Percentiles rank a stretch among this genome's conserved stretches.
phyloP scores from a whole-genome alignment of 2,329 filamentous ascomycete genomes.

The Gyromitra esculenta region DNA sequence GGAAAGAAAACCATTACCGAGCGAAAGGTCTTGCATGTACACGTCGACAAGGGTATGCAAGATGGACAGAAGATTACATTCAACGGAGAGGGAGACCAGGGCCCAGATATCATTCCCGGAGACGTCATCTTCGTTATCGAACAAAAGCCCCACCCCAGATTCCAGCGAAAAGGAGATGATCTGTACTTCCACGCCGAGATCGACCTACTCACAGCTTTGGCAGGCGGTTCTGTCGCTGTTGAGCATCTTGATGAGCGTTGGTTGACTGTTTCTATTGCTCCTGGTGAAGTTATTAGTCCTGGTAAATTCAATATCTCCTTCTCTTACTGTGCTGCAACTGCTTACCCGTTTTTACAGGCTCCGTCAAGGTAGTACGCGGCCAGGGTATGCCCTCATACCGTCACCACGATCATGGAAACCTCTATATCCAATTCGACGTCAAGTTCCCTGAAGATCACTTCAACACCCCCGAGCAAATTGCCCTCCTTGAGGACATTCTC shows the following conservation, averaged over 20 bases:
- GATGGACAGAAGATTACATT: slow-evolving; percentile 97
- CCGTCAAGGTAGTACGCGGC: slow-evolving; percentile 91
- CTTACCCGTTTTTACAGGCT: slow-evolving; percentile 66
- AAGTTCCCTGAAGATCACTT: slow-evolving; percentile 89
- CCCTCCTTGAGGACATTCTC: slow-evolving; percentile 83
- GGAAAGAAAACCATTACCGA: slow-evolving; percentile 99
- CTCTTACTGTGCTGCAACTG: slow-evolving; percentile 31
- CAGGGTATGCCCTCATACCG: slow-evolving; percentile 97
- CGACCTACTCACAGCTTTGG: slow-evolving; percentile 92
- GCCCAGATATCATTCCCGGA: slow-evolving; percentile 89
- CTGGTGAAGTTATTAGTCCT: slow-evolving; percentile 92
- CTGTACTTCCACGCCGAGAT: slow-evolving; percentile 95
- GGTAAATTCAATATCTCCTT: slow-evolving; percentile 68
- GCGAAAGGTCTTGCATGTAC: slow-evolving; percentile 96
- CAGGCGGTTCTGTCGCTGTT: slow-evolving; percentile 87
- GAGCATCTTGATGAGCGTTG: slow-evolving; percentile 98
- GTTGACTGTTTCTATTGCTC: slow-evolving; percentile 90
- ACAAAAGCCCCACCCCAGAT: slow-evolving; percentile 96
- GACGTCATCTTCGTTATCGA: slow-evolving; percentile 99
- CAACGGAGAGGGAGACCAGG: slow-evolving; percentile 94
- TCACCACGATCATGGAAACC: slow-evolving; percentile 93
- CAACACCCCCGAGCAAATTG: slow-evolving; percentile 74
- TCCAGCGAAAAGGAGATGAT: slow-evolving; percentile 96
- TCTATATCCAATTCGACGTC: slow-evolving; percentile 97
- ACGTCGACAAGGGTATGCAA: slow-evolving; percentile 93